phyloP scores from a whole-genome alignment of 2,329 filamentous ascomycete genomes.

The Colletotrichum horii region DNA sequence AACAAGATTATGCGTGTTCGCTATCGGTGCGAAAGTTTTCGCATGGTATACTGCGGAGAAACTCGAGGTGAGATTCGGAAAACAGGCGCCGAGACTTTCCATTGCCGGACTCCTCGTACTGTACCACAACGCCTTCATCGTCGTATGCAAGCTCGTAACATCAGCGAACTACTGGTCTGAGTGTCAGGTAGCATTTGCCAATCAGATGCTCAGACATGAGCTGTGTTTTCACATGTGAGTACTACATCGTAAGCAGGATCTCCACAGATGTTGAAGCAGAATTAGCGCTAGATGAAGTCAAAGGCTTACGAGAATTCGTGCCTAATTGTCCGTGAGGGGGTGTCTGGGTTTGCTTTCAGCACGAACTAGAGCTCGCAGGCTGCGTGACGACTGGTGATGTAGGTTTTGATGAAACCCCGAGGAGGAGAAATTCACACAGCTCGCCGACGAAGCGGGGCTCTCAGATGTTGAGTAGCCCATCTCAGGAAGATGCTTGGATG shows the following conservation, averaged over 20 bases:
- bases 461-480: constrained; percentile 1
- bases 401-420: constrained; percentile 17
- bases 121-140: neutral
- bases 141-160: neutral
- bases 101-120: neutral
- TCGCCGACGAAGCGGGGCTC: neutral
- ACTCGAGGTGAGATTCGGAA: neutral
- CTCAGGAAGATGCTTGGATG: constrained; percentile 7
- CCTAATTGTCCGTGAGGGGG: constrained; percentile 10
- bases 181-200: neutral
- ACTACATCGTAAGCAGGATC: neutral
- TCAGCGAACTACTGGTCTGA: neutral
- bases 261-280: neutral
- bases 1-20: neutral
- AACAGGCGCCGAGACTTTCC: neutral
- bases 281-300: constrained; percentile 11
- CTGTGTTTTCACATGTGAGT: constrained; percentile 7
- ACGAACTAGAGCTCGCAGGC: neutral
- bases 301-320: neutral
- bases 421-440: neutral
- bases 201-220: neutral
- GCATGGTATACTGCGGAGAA: neutral
- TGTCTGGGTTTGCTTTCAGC: neutral
- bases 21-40: constrained; percentile 15
- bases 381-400: neutral